Base-by-base conservation (phyloP, 495 filamentous ascomycete genomes). In the Umbilicaria muhlenbergii region DNA sequence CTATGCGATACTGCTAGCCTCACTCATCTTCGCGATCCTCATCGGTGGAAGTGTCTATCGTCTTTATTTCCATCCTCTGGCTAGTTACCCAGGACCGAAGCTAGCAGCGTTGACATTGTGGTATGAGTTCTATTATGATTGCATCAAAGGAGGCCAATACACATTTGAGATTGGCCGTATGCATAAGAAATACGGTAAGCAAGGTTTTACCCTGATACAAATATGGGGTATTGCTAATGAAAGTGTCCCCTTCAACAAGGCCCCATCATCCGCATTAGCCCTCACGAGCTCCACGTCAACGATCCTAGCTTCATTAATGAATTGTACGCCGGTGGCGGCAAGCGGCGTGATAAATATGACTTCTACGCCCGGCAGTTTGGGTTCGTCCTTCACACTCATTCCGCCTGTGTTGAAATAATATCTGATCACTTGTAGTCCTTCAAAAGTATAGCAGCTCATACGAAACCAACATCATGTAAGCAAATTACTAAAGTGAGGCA, bases 121-220 rank as follows among this genome's bases (percentile, higher is more conserved):
- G 44, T 74, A 76, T 43, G 70, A 79, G 47, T 65, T 59, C 34
- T 73, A 71, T 46, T 72, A 61, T 45, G 63, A 75, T 46, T 51
- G 59, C 19, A 41, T 67, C 17, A 47, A 57, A 21, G 42, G 54
- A n/a, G 68, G 64, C 3, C 54, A 43, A 38, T 69, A 64, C 44
- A 53, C 54, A 6, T 68, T 64, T 35, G 55, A 65, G 47, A 65
- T 73, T 46, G 55, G 54, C 17, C 52, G 63, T 42, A 54, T 72
- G 60, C 69, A 74, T 46, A 46, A 63, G 40, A 55, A 65, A 59
- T 73, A 72, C 49, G 70, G 70, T 71, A 39, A 34, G 24, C 24
- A 28, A 28, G 24, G 3, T 11, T 15, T 41, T 6, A 1, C 24
- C 24, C 24, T 28, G 0, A 28, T 10, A 28, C 24, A 0, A 10